Evolutionary conservation across 2,329 filamentous ascomycete species (phyloP), one percentile per base, ranked within the genome.

Genomic region (Trematosphaeria pertusa): DNA sequence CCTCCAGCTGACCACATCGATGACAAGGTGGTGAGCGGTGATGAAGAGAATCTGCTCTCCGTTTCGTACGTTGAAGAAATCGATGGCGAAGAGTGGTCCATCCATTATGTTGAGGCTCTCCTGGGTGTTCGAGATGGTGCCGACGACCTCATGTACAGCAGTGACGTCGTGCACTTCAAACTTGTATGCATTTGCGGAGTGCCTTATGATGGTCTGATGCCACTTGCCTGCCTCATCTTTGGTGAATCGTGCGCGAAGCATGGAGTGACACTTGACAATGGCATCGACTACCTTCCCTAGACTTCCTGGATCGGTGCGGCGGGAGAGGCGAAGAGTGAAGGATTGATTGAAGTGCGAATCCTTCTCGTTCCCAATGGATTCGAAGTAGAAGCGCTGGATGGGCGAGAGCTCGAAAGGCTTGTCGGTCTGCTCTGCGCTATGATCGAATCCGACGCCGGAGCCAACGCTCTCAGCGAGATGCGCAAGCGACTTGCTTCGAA

Each of bases 321-420:
- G 63, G 5, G 66, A 59, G 6, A 78, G 36, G 1, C 64, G 63
- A 4, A 79, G 53, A 1, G 72, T 65, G 32, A 75, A 76, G 8
- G 72, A 78, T 47, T 79, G 77, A 43, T 78, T 78, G 61, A 76
- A 77, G 18, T 73, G 72, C 5, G 58, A 56, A 14, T 73, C 60
- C 3, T 69, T 70, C 1, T 71, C 56, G 10, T 59, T 45, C 7
- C 52, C 52, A 22, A 55, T 56, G 2, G 51, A 58, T n/a, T 69
- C 45, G 45, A 79, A 76, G 45, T 75, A 77, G 26, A 78, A 60
- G 14, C 68, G 61, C 44, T 79, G 78, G 17, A 79, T 73, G 0
- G 78, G 78, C 0, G 76, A 75, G 1, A 80, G 55, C 0, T 61
- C 58, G 42, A 78, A 80, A 0, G 58, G 58, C n/a, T 56, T 56